Base-by-base conservation (phyloP, 2,329 filamentous ascomycete species). In the Tolypocladium ovalisporum region DNA sequence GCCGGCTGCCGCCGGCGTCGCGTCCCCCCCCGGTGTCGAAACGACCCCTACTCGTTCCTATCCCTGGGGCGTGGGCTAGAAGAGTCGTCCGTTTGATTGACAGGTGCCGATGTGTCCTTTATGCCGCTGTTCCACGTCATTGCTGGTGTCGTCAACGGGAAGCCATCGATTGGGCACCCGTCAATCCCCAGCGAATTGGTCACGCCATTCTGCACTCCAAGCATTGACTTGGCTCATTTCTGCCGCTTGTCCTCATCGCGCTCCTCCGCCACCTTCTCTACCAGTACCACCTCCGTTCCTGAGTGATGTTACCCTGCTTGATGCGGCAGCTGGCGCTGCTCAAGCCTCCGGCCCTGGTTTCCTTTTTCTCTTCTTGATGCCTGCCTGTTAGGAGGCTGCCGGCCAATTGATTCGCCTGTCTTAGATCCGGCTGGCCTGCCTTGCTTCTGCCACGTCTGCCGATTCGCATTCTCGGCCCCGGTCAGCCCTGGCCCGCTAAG, bases 371-470 rank as follows among this genome's bases (percentile, higher is more conserved):
- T 22, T 47, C 24, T 27, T 24, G 47, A 12, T 22, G 32, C 35
- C 15, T 57, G 52, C 40, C 34, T 36, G 32, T 56, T 52, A 54
- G 42, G 55, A 56, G 52, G 55, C 53, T 54, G 52, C 54, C 27
- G 32, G 34, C 55, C 54, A 54, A 51, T 54, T 51, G 52, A 54
- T 54, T 40, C 32, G 36, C 39, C 17, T 60, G 61, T 61, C 59
- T 61, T 53, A 58, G 61, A 60, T 61, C 59, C 42, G 35, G 54
- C 13, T 19, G 47, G 29, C 29, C 19, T 51, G 47, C 34, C 47
- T 34, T n/a, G 47, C 47, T 22, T 51, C 19, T 32, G 29, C 47
- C 52, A 36, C 56, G 39, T 36, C 52, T 34, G 24, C 42, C 54
- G 54, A 59, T 61, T 54, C 56, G 52, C 54, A 35, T 54, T 55